phyloP scores from a whole-genome alignment of 208 protist species.

The Leishmania braziliensis region DNA sequence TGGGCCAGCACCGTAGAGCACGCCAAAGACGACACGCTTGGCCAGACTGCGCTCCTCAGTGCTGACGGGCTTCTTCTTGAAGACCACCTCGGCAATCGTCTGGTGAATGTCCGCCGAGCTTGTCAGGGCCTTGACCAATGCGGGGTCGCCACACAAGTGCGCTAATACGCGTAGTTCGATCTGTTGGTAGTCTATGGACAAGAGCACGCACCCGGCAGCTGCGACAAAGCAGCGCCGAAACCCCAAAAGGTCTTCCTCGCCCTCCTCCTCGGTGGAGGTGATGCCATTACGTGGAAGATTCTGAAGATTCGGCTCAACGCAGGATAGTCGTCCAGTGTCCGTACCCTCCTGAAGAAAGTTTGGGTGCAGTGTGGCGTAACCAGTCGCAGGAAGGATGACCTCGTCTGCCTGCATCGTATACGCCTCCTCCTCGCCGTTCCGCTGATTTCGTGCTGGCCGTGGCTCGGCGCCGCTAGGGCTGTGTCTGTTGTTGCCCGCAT shows the following conservation, averaged over 20 bases:
- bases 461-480: conserved; percentile 3
- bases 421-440: conserved; percentile 16
- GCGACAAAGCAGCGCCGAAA: conserved; percentile 86
- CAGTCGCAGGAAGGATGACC: conserved; percentile 21
- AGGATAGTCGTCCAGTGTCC: conserved; percentile 90
- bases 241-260: conserved; percentile 42
- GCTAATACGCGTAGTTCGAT: conserved; percentile 92
- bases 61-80: conserved; percentile 70
- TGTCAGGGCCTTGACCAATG: conserved; percentile 68
- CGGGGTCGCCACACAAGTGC: conserved; percentile 75
- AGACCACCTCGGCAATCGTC: conserved; percentile 73
- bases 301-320: conserved; percentile 90
- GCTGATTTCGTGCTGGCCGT: background rate
- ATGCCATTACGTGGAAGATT: conserved; percentile 71
- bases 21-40: conserved; percentile 89
- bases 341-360: conserved; percentile 91
- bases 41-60: conserved; percentile 71
- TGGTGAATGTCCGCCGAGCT: conserved; percentile 78
- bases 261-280: conserved; percentile 10
- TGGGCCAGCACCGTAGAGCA: conserved; percentile 84
- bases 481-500: conserved; percentile 1
- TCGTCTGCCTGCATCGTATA: conserved; percentile 13
- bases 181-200: conserved; percentile 92
- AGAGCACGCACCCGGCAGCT: conserved; percentile 49
- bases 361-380: conserved; percentile 55